Evolutionary conservation across 1,284 basidiomycete genomes (phyloP).

Genomic region (Cryptococcus neoformans): DNA sequence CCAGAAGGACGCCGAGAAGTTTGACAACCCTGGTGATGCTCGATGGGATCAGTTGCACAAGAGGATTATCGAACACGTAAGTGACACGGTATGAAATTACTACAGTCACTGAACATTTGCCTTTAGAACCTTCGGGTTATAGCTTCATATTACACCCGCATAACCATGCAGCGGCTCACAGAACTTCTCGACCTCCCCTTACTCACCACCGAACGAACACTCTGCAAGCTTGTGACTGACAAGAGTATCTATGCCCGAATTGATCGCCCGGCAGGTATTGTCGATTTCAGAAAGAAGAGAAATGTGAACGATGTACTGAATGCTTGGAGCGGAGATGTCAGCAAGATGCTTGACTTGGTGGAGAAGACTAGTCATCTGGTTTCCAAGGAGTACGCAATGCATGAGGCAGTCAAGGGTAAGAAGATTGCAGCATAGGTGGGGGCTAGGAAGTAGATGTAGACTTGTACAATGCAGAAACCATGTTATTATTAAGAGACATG

Average conservation of each 20-base stretch:
- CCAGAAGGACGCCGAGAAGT: slow-evolving; percentile 31
- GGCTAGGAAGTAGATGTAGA: not conserved
- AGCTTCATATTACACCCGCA: slow-evolving; percentile 90
- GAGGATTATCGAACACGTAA: slow-evolving; percentile 92
- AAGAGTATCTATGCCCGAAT: slow-evolving; percentile 91
- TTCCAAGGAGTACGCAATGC: slow-evolving; percentile 51
- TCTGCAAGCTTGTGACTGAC: slow-evolving; percentile 85
- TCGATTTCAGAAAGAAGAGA: slow-evolving; percentile 77
- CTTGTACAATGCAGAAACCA: not conserved
- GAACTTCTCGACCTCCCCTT: slow-evolving; percentile 81
- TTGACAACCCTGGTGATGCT: slow-evolving; percentile 57
- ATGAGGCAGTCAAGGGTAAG: slow-evolving; percentile 42
- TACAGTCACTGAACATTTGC: not conserved
- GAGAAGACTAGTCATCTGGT: slow-evolving; percentile 56
- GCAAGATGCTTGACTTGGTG: slow-evolving; percentile 62
- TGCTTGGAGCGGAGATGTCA: slow-evolving; percentile 94
- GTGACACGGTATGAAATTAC: slow-evolving; percentile 40
- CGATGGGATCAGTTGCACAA: slow-evolving; percentile 96
- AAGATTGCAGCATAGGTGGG: slow-evolving; percentile 28
- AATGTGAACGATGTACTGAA: slow-evolving; percentile 86
- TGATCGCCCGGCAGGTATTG: slow-evolving; percentile 85
- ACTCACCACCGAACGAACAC: slow-evolving; percentile 78
- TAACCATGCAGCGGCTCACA: slow-evolving; percentile 78
- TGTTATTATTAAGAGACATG: too few species aligned
- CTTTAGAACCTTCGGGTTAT: slow-evolving; percentile 91